Conservation (phyloP, 495 filamentous ascomycete genomes). For the Daldinia concentrica region DNA sequence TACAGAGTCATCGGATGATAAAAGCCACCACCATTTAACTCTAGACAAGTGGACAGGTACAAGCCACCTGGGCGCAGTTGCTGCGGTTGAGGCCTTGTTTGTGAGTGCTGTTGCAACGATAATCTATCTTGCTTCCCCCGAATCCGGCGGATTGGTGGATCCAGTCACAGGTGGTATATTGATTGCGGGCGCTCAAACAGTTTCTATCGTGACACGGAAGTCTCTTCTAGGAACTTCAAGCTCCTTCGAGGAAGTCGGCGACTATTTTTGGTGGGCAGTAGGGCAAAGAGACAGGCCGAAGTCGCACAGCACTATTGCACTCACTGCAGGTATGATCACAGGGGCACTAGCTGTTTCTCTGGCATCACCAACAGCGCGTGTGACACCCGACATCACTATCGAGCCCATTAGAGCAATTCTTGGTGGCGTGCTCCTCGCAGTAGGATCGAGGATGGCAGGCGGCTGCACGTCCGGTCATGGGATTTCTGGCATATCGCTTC, state of each 20-base stretch:
- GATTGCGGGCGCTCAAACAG: constrained; percentile 59
- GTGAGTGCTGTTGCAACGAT: constrained; percentile 43
- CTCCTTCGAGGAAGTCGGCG: constrained; percentile 62
- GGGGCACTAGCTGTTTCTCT: constrained; percentile 52
- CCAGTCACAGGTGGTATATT: constrained; percentile 58
- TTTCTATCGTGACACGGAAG: constrained; percentile 53
- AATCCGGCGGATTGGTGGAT: constrained; percentile 48
- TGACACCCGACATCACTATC: constrained; percentile 34
- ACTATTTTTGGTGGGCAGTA: constrained; percentile 53
- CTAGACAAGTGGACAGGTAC: constrained; percentile 50
- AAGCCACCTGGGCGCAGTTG: constrained; percentile 29
- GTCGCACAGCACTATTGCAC: constrained; percentile 49
- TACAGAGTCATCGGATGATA: constrained; percentile 19
- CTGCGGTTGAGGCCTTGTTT: constrained; percentile 47
- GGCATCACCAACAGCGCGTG: constrained; percentile 41
- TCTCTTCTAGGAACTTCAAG: constrained; percentile 61
- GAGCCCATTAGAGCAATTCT: constrained; percentile 49
- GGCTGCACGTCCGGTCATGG: constrained; percentile 70
- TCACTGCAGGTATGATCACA: constrained; percentile 55
- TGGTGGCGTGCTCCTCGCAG: constrained; percentile 61
- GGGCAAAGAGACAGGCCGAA: constrained; percentile 44
- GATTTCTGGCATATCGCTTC: constrained; percentile 62
- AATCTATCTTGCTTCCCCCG: constrained; percentile 38
- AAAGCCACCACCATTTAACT: constrained; percentile 35
- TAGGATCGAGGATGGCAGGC: constrained; percentile 64